These are phyloP conservation scores for Ascochyta rabiei DNA, from an alignment of 2,329 filamentous ascomycete species.

Conservation along the genomic window DNA sequence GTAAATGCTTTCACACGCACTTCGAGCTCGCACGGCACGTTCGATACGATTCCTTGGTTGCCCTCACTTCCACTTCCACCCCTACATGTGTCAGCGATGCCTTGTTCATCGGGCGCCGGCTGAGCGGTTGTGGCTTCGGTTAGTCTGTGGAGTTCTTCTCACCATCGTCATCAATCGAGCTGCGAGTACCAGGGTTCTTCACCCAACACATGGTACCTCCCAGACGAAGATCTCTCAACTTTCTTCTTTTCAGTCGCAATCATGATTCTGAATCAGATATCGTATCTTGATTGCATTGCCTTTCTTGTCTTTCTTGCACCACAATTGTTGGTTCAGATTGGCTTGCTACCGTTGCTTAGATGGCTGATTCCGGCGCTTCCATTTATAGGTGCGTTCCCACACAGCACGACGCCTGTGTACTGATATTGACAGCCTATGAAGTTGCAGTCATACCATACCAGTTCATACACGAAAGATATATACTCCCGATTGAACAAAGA, in stretches of 20 bases:
- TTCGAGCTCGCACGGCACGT: too few relatives aligned
- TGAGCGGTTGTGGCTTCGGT: slow-evolving; percentile 28
- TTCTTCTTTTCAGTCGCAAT: slow-evolving; percentile 5
- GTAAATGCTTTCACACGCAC: background rate
- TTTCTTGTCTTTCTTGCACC: slow-evolving; percentile 74
- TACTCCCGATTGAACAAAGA: slow-evolving; percentile 53
- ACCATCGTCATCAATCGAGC: slow-evolving; percentile 19
- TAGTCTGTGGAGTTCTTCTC: slow-evolving; percentile 11
- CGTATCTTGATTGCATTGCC: slow-evolving; percentile 74
- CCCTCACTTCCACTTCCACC: background rate
- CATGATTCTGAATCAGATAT: slow-evolving; percentile 78
- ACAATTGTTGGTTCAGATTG: slow-evolving; percentile 72
- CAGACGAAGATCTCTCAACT: background rate
- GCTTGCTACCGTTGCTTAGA: slow-evolving; percentile 62
- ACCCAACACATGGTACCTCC: background rate
- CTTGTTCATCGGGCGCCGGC: slow-evolving; percentile 3
- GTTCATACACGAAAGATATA: slow-evolving; percentile 64
- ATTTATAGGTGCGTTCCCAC: slow-evolving; percentile 65
- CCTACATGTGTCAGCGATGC: background rate
- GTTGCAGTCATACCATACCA: slow-evolving; percentile 64
- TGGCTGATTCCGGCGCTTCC: slow-evolving; percentile 69
- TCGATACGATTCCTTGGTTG: background rate
- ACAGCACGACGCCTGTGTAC: slow-evolving; percentile 12
- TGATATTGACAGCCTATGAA: slow-evolving; percentile 48
- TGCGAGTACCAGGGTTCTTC: slow-evolving; percentile 5